Conservation (phyloP, 1,284 basidiomycete species). For the Trichosporon coremiiforme region DNA sequence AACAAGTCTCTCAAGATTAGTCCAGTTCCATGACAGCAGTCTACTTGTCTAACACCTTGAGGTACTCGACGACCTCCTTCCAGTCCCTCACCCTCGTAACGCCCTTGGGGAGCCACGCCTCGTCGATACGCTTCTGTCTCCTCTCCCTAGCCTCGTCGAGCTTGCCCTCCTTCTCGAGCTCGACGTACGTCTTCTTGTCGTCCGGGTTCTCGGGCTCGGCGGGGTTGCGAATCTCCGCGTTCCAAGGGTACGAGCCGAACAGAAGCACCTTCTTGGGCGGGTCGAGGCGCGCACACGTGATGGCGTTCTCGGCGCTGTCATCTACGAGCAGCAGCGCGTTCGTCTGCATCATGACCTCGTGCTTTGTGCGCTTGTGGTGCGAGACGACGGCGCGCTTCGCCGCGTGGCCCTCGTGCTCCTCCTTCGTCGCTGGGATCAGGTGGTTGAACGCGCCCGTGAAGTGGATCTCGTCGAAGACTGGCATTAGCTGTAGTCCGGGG, state of each 20-base stretch:
- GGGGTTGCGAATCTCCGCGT: constrained; percentile 60
- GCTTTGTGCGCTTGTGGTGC: constrained; percentile 67
- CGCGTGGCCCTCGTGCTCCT: constrained; percentile 58
- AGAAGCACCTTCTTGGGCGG: constrained; percentile 65
- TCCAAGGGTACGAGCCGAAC: constrained; percentile 78
- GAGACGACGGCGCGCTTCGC: constrained; percentile 59
- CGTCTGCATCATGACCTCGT: constrained; percentile 68
- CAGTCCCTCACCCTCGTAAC: constrained; percentile 51
- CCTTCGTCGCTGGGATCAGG: constrained; percentile 43
- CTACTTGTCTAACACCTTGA: constrained; percentile 16
- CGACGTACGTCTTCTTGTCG: constrained; percentile 65
- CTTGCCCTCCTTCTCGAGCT: constrained; percentile 53
- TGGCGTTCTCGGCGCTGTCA: constrained; percentile 75
- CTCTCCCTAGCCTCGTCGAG: constrained; percentile 53
- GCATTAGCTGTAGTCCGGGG: constrained; percentile 1
- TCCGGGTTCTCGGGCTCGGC: constrained; percentile 46
- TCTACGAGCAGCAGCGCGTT: constrained; percentile 70
- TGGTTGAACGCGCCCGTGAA: constrained; percentile 71
- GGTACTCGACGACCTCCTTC: constrained; percentile 49
- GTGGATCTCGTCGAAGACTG: constrained; percentile 68
- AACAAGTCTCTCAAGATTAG: not conserved
- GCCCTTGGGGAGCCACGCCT: constrained; percentile 51
- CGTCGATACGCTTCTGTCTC: constrained; percentile 37
- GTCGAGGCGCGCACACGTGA: constrained; percentile 60
- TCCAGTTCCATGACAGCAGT: not conserved